A percentile compares a stretch with the other conserved stretches of the same genome.
These are phyloP conservation scores for Vitellaria paradoxa DNA, from an alignment of 179 eudicot species.

Conservation along the genomic window DNA sequence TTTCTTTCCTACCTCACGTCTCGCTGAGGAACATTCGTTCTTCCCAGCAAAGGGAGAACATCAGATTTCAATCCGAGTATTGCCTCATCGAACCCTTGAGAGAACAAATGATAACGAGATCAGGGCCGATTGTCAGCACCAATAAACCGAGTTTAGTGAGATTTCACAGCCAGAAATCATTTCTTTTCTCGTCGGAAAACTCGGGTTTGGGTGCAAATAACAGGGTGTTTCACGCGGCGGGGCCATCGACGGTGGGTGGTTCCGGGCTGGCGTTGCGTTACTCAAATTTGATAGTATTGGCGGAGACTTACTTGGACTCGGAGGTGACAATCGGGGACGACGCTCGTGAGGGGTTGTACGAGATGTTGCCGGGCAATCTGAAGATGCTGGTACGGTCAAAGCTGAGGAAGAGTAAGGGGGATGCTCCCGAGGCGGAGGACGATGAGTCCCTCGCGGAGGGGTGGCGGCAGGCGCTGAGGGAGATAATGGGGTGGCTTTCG, in stretches of 20 bases:
- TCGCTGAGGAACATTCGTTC: slow-evolving; percentile 3
- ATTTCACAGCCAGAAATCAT: slow-evolving; percentile 34
- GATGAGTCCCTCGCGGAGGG: slow-evolving; percentile 52
- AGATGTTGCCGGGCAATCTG: slow-evolving; percentile 62
- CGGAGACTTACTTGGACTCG: slow-evolving; percentile 47
- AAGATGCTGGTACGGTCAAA: slow-evolving; percentile 50
- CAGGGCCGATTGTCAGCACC: slow-evolving; percentile 22
- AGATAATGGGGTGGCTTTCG: slow-evolving; percentile 64
- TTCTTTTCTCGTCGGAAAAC: too few species aligned
- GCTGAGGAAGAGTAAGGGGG: slow-evolving; percentile 29
- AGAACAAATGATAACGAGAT: slow-evolving; percentile 3
- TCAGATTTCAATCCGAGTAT: slow-evolving; percentile 1
- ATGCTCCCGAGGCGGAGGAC: slow-evolving; percentile 20
- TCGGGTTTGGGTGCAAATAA: background rate
- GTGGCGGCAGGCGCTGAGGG: slow-evolving; percentile 69
- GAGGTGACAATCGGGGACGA: slow-evolving; percentile 28
- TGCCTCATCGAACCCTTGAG: too few species aligned
- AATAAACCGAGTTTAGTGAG: slow-evolving; percentile 23
- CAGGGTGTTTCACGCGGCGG: slow-evolving; percentile 62
- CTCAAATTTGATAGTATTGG: slow-evolving; percentile 57
- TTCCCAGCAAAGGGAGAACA: background rate
- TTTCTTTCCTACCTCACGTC: slow-evolving; percentile 26
- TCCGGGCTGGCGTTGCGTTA: slow-evolving; percentile 64
- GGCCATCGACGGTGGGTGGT: slow-evolving; percentile 69
- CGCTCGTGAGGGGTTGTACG: slow-evolving; percentile 47